Conservation (phyloP, 177 flowering plant genomes). For the Tripterygium wilfordii region DNA sequence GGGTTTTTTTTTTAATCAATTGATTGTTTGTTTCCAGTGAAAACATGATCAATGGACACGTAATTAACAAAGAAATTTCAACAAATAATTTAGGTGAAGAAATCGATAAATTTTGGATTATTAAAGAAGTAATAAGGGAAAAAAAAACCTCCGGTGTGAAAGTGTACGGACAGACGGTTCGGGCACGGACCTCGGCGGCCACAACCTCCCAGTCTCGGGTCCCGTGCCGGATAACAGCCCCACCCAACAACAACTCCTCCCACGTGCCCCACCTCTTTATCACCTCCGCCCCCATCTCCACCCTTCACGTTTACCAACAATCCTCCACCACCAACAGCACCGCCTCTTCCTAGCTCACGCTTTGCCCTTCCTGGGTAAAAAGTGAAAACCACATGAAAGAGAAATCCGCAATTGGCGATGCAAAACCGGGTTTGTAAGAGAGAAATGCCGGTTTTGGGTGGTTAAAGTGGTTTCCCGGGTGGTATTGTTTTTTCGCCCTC, state of each 20-base stretch:
- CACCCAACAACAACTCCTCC: conserved; percentile 81
- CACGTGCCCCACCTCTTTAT: conserved; percentile 70
- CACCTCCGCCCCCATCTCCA: conserved; percentile 15
- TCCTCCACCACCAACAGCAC: background rate
- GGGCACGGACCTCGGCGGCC: conserved; percentile 68
- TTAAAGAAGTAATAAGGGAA: conserved; percentile 5
- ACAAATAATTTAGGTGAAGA: background rate
- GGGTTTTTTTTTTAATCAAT: no score
- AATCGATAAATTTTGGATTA: background rate
- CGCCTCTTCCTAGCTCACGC: conserved; percentile 6
- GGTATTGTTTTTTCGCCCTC: no score
- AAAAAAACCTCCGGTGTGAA: conserved; percentile 65
- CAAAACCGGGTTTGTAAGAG: no score
- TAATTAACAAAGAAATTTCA: no score
- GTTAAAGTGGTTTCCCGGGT: no score
- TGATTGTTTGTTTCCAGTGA: no score
- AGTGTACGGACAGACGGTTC: conserved; percentile 36
- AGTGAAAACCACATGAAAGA: no score
- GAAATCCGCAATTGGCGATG: no score
- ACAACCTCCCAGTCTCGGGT: conserved; percentile 64
- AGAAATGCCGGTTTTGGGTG: background rate
- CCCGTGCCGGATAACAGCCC: conserved; percentile 87
- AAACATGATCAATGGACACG: no score
- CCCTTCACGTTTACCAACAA: conserved; percentile 24
- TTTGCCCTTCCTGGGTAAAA: no score